Base-by-base conservation (phyloP, 805 yeast species). In the Lipomyces japonicus region DNA sequence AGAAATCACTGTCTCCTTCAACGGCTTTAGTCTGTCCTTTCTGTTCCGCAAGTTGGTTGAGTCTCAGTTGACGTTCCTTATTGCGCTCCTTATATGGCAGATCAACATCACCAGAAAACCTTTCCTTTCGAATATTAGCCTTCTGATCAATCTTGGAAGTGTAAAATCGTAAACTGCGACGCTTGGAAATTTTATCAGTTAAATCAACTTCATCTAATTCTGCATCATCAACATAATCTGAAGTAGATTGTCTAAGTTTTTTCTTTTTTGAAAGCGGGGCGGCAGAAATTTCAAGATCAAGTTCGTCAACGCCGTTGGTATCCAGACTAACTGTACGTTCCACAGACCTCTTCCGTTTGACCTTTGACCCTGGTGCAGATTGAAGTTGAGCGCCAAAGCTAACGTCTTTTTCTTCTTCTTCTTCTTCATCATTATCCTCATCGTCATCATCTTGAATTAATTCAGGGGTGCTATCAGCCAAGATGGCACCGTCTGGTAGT, bases 131-230 rank as follows among this genome's bases (percentile, higher is more conserved):
- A 67, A 83, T 84, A 59, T 75, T 74, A 22, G 65, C 44, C 45
- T 82, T 83, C 70, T 90, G 95, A 67, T 89, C 96, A 68, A 93
- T 90, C 69, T 91, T 90, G 51, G 97, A 86, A 1, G 98, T 93
- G 75, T 93, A 93, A 80, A 93, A 93, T 53, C 97, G 82, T 62
- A 93, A 78, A 1, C 95, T 77, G 64, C 79, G 80, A 73, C 83
- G 85, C 61, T 95, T 81, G 19, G 81, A 78, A 51, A 77, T 79
- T 71, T 90, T 91, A 51, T 89, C 97, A 63, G 87, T 95, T 39
- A 77, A 75, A 68, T 93, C 97, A 42, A 88, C 81, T 24, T 81
- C 93, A 44, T 86, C 95, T 39, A 86, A 76, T 30, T 76, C 80
- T 25, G 80, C 55, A 12, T 66, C 73, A 63, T 88, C 95, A n/a